Evolutionary conservation across 139 green algal species (phyloP), one percentile per base, ranked within the genome.

Genomic region (Chlorella sp.): DNA sequence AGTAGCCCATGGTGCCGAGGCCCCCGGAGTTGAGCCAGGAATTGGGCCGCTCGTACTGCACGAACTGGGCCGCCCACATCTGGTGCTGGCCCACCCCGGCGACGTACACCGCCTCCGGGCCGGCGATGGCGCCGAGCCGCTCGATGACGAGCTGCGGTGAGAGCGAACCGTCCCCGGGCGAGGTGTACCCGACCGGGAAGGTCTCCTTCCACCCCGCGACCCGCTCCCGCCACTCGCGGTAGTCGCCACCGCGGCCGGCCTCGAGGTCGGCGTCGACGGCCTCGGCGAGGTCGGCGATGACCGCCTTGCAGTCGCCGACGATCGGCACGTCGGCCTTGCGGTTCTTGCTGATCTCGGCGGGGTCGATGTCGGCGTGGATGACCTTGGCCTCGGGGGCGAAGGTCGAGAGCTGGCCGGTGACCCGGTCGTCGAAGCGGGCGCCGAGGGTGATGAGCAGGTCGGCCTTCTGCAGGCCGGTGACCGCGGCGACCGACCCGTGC

Each of bases 291-390:
- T n/a, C n/a, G n/a, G n/a, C n/a, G n/a, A n/a, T n/a, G n/a, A n/a
- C n/a, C n/a, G n/a, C n/a, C 49, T n/a, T n/a, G n/a, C n/a, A n/a
- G n/a, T n/a, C n/a, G n/a, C n/a, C n/a, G n/a, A n/a, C n/a, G n/a
- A 71, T 24, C 0, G 93, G 82, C 60, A 98, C 86, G 83, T 97
- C 85, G 23, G 94, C 87, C 17, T 88, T 35, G 88, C 99, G 99
- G 95, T 99, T 99, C 90, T 99, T 99, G 81, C 90, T 74, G 78
- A 99, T 97, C 88, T 99, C 95, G 2, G 95, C 95, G 1, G 95
- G 88, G 84, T 99, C 95, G 66, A 99, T 96, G 80, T 99, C 95
- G 27, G 98, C 90, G 85, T 99, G 95, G 67, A 98, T 88, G 77
- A 99, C 97, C 71, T 83, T 84, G 22, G 95, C 85, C 32, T 83